These are phyloP conservation scores for Aquanectria penicillioides DNA, from an alignment of 2,329 filamentous ascomycete species.

Conservation along the genomic window DNA sequence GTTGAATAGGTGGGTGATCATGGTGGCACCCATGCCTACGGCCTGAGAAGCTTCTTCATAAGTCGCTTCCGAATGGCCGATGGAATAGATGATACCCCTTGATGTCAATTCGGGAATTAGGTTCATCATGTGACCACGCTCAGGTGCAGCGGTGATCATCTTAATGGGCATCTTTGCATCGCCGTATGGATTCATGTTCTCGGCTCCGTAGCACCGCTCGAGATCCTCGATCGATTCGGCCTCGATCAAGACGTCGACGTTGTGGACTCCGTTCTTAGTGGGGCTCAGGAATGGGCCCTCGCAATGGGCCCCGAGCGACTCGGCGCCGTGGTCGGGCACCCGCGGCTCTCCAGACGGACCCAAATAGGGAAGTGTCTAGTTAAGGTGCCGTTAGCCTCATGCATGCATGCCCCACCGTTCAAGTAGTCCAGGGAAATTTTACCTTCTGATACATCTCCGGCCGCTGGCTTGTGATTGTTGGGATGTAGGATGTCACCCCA, in stretches of 20 bases:
- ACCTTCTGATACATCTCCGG: conserved; percentile 85
- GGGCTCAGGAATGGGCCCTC: conserved; percentile 90
- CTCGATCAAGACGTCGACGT: conserved; percentile 73
- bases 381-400: conserved; percentile 36
- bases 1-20: conserved; percentile 96
- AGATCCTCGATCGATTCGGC: conserved; percentile 73
- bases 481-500: conserved; percentile 88
- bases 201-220: conserved; percentile 75
- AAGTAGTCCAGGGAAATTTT: conserved; percentile 18
- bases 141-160: conserved; percentile 88
- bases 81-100: conserved; percentile 77
- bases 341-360: conserved; percentile 74
- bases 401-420: conserved; percentile 28
- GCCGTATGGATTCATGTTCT: conserved; percentile 66
- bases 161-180: conserved; percentile 64
- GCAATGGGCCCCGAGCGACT: conserved; percentile 89
- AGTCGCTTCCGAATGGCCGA: conserved; percentile 88
- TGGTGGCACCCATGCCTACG: conserved; percentile 79
- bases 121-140: conserved; percentile 75
- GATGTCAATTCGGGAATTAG: conserved; percentile 74
- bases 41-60: conserved; percentile 83
- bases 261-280: conserved; percentile 88
- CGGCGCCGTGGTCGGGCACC: conserved; percentile 74
- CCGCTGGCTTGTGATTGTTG: conserved; percentile 83
- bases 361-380: conserved; percentile 77